Evolutionary conservation across 495 filamentous ascomycete species (phyloP), one percentile per base, ranked within the genome.

Genomic region (Aspergillus ostianus): DNA sequence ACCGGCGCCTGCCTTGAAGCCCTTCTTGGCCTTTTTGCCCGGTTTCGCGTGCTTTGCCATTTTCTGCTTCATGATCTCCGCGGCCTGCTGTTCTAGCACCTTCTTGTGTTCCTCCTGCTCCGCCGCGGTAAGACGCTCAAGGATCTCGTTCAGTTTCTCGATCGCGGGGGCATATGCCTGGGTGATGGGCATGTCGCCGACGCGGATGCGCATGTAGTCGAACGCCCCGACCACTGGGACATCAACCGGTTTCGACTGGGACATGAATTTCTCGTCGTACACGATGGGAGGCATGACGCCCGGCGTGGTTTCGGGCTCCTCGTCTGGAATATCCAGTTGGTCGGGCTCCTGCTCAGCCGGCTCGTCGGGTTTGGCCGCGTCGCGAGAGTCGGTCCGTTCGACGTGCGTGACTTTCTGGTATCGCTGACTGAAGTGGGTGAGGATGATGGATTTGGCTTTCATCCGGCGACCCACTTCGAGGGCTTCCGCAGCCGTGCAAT

Each of bases 341-440:
- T 36, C 58, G 13, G 36, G 36, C 9, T 59, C 48, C 6, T 68
- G 53, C 3, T 44, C 53, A 17, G 41, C 47, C 18, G 45, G 30
- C 19, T 76, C 65, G 23, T 67, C 51, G 20, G 70, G 63, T 54
- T 65, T 46, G 57, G 51, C 18, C 29, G 10, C 6, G 15, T 56
- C 27, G 15, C 54, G 41, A 59, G 50, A 55, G 30, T 32, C 53
- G 23, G 29, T 71, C 23, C 19, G 60, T 36, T 75, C 66, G 5
- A 73, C 30, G 13, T 60, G 27, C 18, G 58, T 61, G 23, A 93
- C 67, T 75, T 97, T 97, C 65, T 91, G 90, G 72, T 98, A 98
- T n/a, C 94, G 80, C 72, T 98, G 94, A 30, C 85, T 90, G 74
- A 98, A 98, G 74, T 98, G 94, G 21, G 95, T 98, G 47, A 98